phyloP scores from a whole-genome alignment of 306 rosid genomes.

The Lagenaria siceraria region DNA sequence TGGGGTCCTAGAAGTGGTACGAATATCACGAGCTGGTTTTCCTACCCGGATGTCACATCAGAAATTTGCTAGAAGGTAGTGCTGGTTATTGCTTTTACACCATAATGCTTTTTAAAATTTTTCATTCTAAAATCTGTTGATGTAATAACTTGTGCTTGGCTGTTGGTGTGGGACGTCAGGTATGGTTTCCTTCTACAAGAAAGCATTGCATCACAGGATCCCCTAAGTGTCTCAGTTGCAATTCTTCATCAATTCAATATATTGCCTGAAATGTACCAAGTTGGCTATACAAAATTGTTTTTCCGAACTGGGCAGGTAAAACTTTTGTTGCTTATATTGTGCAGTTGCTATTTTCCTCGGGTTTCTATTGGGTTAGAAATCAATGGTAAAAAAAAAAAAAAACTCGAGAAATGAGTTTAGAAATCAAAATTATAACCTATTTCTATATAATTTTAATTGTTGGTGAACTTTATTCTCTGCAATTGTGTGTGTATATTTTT shows the following conservation, averaged over 20 bases:
- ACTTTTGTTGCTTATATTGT: neutral
- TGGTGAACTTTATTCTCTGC: neutral
- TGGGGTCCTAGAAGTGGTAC: conserved; percentile 96
- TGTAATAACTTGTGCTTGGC: neutral
- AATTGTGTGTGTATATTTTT: neutral
- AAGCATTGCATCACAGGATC: conserved; percentile 74
- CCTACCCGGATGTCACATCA: conserved; percentile 96
- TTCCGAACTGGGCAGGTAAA: conserved; percentile 98
- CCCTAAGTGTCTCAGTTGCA: conserved; percentile 92
- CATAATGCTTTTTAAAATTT: conserved; percentile 2
- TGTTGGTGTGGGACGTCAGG: conserved; percentile 29
- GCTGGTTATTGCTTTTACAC: neutral
- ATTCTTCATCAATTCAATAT: conserved; percentile 97
- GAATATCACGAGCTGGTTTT: conserved; percentile 94
- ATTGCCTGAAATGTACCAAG: conserved; percentile 97
- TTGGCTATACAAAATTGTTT: conserved; percentile 93
- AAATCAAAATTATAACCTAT: neutral
- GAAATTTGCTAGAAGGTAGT: conserved; percentile 89
- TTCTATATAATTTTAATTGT: neutral
- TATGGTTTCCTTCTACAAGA: conserved; percentile 96
- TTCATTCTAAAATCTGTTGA: neutral
- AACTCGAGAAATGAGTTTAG: neutral
- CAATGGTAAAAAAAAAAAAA: neutral
- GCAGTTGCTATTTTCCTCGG: neutral
- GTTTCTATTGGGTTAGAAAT: neutral